These are phyloP conservation scores for Madurella mycetomatis DNA, from an alignment of 2,329 filamentous ascomycete species.

Conservation along the genomic window DNA sequence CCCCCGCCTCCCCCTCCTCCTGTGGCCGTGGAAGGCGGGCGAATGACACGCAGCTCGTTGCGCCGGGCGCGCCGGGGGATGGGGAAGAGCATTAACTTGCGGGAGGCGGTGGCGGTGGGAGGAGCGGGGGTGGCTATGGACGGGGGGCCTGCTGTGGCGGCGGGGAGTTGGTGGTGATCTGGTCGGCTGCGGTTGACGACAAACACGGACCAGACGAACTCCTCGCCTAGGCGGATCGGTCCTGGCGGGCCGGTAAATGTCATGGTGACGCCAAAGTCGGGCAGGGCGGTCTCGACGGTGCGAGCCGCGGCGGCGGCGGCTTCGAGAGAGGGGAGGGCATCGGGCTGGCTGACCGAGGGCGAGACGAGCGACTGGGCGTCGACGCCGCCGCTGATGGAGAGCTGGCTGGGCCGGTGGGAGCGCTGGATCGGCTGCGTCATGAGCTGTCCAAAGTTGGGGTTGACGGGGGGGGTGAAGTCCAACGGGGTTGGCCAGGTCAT, in stretches of 20 bases:
- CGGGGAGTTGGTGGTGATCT: conserved; percentile 28
- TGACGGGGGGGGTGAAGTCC: conserved; percentile 64
- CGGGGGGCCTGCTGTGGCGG: conserved; percentile 16
- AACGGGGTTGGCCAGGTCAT: conserved; percentile 66
- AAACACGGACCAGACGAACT: conserved; percentile 69
- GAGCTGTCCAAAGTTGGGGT: conserved; percentile 54
- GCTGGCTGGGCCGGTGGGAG: conserved; percentile 58
- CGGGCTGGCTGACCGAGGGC: conserved; percentile 54
- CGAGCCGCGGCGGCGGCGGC: conserved; percentile 39
- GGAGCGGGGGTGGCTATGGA: conserved; percentile 34
- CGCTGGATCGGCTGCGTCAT: conserved; percentile 56
- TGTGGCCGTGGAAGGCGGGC: conserved; percentile 46
- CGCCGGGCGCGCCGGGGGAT: conserved; percentile 58
- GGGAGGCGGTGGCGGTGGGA: conserved; percentile 32
- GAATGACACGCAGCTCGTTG: conserved; percentile 49
- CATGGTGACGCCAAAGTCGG: conserved; percentile 68
- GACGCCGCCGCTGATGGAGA: conserved; percentile 55
- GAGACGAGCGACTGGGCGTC: conserved; percentile 53
- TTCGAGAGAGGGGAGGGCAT: conserved; percentile 56
- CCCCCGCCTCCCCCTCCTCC: no score
- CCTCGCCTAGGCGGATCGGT: conserved; percentile 57
- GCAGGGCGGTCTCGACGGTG: conserved; percentile 42
- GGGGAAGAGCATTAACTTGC: conserved; percentile 66
- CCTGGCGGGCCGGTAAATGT: conserved; percentile 61
- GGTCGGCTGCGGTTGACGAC: conserved; percentile 65